Conservation (phyloP, 176 grass and related monocot genomes). For the Triticum monococcum region DNA sequence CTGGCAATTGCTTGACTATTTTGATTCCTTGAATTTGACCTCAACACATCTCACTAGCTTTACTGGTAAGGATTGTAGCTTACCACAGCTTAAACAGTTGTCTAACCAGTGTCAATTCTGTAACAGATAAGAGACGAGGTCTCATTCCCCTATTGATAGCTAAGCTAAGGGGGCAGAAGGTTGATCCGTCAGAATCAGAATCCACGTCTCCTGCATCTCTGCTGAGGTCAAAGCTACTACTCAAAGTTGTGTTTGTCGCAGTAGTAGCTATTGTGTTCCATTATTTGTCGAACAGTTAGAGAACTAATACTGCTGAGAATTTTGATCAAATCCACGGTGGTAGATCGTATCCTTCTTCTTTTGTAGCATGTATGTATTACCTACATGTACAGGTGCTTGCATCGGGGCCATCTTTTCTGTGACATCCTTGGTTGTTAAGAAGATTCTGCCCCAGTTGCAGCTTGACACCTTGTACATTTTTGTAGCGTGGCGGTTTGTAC, state of each 20-base stretch:
- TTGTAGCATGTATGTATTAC: constrained; percentile 25
- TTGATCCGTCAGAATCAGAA: not conserved
- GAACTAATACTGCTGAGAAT: not conserved
- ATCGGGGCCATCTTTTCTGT: not conserved
- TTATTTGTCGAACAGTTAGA: constrained; percentile 44
- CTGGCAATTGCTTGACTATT: not conserved
- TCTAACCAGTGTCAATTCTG: constrained; percentile 14
- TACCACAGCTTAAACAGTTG: not conserved
- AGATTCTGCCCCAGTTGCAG: not conserved
- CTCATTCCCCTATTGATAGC: constrained; percentile 43
- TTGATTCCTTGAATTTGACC: not conserved
- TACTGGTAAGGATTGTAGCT: not conserved
- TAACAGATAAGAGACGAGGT: constrained; percentile 28
- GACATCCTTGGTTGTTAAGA: not conserved
- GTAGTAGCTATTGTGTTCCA: constrained; percentile 37
- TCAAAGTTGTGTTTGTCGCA: constrained; percentile 44
- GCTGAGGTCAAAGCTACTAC: constrained; percentile 30
- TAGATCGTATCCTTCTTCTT: not conserved
- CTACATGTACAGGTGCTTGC: constrained; percentile 23
- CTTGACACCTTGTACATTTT: not conserved
- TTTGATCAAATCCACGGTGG: constrained; percentile 3
- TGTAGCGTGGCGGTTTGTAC: not conserved
- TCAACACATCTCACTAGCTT: not conserved
- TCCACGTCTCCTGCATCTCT: constrained; percentile 12
- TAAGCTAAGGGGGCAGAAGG: constrained; percentile 40